Conservation (phyloP, 495 filamentous ascomycete genomes). For the Pyrenopolyporus hunteri region DNA sequence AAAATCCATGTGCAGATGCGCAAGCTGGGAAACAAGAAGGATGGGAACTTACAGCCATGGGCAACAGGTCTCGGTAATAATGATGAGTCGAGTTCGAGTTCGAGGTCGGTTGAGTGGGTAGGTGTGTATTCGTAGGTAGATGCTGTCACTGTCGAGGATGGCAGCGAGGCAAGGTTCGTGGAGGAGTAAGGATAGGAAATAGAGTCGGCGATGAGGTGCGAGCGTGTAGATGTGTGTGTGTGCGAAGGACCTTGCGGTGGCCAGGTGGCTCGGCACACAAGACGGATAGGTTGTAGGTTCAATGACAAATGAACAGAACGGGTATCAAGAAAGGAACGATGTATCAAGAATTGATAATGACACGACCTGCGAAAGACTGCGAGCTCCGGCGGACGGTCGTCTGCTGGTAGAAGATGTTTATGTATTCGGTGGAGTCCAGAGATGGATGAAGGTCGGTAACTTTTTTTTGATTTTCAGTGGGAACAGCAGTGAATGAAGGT, state of each 20-base stretch:
- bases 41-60: constrained; percentile 30
- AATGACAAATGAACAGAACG: constrained; percentile 15
- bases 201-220: constrained; percentile 15
- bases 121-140: too few species aligned
- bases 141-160: not conserved
- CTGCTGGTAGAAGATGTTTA: constrained; percentile 7
- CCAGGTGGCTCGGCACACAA: constrained; percentile 25
- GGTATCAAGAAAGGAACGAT: constrained; percentile 33
- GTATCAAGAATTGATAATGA: constrained; percentile 17
- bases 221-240: not conserved
- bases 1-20: not conserved
- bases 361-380: not conserved
- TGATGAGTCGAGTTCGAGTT: too few species aligned
- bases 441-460: constrained; percentile 15
- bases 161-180: not conserved
- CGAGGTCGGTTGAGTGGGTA: too few species aligned
- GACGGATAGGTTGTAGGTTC: constrained; percentile 1
- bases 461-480: constrained; percentile 29
- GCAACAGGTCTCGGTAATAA: constrained; percentile 3
- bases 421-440: not conserved
- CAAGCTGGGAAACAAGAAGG: not conserved
- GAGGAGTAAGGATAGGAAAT: not conserved
- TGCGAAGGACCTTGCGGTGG: constrained; percentile 7
- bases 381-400: constrained; percentile 5
- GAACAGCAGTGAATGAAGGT: constrained; percentile 29